These are phyloP conservation scores for Taphrina confusa DNA, from an alignment of 1,139 yeast species.

Conservation along the genomic window DNA sequence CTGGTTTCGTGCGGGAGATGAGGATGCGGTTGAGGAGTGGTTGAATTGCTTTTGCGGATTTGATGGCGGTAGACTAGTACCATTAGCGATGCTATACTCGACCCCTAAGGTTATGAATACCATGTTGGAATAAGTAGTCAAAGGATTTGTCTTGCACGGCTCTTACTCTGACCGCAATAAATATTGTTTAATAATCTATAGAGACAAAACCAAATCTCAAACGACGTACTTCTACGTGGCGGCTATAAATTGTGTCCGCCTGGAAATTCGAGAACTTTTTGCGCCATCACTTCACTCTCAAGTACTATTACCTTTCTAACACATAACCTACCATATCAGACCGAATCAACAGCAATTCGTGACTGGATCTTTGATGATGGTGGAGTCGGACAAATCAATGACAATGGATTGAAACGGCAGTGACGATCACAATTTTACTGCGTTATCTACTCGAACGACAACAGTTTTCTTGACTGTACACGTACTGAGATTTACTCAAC, in stretches of 20 bases:
- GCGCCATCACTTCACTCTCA: background rate
- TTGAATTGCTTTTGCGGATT: slow-evolving; percentile 80
- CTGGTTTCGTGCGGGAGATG: slow-evolving; percentile 88
- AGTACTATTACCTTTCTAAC: background rate
- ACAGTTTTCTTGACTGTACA: slow-evolving; percentile 8
- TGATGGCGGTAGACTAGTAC: slow-evolving; percentile 58
- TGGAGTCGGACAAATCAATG: background rate
- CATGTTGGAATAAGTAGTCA: background rate
- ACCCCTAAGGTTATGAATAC: background rate
- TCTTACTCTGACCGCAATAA: too few species aligned
- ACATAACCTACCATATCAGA: background rate
- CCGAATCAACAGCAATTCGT: too few species aligned
- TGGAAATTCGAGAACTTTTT: slow-evolving; percentile 8
- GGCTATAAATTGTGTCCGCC: slow-evolving; percentile 2
- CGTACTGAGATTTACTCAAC: slow-evolving; percentile 9
- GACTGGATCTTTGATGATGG: too few species aligned
- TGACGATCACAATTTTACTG: slow-evolving; percentile 21
- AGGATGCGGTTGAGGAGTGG: slow-evolving; percentile 95
- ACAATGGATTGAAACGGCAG: background rate
- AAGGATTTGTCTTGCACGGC: too few species aligned
- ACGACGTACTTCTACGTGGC: too few species aligned
- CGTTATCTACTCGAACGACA: slow-evolving; percentile 32
- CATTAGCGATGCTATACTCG: background rate
- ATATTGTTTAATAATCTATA: too few species aligned
- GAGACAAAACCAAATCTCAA: too few species aligned